Base-by-base conservation (phyloP, 1,139 yeast genomes). In the Arxiozyma bovina region DNA sequence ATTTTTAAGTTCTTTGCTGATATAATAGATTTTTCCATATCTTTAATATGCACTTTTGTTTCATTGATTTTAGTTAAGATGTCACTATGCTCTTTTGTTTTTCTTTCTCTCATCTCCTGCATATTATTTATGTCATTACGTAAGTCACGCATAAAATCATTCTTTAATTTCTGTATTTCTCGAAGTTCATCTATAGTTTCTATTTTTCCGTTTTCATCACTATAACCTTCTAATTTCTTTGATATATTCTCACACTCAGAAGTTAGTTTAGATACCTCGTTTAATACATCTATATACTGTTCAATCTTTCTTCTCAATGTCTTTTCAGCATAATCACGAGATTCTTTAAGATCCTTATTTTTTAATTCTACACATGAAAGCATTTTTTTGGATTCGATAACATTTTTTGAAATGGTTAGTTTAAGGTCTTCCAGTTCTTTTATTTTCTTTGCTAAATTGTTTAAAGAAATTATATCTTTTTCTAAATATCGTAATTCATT, bases 21-120 rank as follows among this genome's bases (percentile, higher is more conserved):
- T 47, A 77, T 66, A 18, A 80, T 68, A 0, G 79, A 68, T 50
- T 73, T 74, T 60, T 83, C 87, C 51, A 83, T 69, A 54, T 79
- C 78, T 59, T 82, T 79, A 11, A 88, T 78, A 4, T 68, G 68
- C 27, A 84, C 69, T 59, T 76, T 77, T 56, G 78, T 77, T 61
- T 85, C 90, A 58, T 83, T 82, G 9, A 85, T 71, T 38, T 71
- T 69, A 49, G 71, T 77, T 51, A 85, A 82, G 38, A 84, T 62
- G 22, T 74, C 72, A n/a, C 76, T 73, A 30, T 79, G 61, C 49
- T 79, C 83, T 50, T 74, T 75, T 40, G 78, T 78, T 21, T 71
- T 72, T 3, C 64, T 57, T 55, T 83, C 87, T 58, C 80, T 80
- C 15, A 75, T 74, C 18, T 79, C 82, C 8, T 72, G 74, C 40